A percentile compares a stretch with the other conserved stretches of the same genome.
These are phyloP conservation scores for Dictyostelium purpureum DNA, from an alignment of 78 protist genomes.

Conservation along the genomic window DNA sequence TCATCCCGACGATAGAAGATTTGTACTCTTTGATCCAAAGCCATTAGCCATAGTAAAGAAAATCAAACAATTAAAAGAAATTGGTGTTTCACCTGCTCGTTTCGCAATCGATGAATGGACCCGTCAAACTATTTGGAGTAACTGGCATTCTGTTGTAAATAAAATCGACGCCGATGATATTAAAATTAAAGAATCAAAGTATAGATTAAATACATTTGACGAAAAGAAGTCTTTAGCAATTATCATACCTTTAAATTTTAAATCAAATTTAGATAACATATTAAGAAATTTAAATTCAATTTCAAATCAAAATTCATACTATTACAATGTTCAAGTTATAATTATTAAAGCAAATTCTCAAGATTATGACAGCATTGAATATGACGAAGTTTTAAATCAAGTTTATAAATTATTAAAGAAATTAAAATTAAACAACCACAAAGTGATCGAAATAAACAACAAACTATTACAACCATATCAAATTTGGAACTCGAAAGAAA, in stretches of 20 bases:
- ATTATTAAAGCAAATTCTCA: background rate
- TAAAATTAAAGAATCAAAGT: background rate
- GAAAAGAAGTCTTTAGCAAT: background rate
- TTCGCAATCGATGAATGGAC: constrained; percentile 45
- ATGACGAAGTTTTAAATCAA: background rate
- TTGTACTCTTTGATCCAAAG: constrained; percentile 21
- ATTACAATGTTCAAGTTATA: background rate
- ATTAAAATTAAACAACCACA: background rate
- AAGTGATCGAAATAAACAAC: background rate
- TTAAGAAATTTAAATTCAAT: background rate
- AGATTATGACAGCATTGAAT: background rate
- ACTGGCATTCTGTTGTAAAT: constrained; percentile 52
- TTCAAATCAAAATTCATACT: background rate
- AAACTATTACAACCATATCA: constrained; percentile 13
- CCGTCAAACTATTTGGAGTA: constrained; percentile 48
- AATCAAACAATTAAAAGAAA: background rate
- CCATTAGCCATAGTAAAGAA: background rate
- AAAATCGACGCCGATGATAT: too few species aligned
- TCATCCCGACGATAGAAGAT: constrained; percentile 25
- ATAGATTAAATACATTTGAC: background rate
- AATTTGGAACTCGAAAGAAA: constrained; percentile 29
- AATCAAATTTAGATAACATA: background rate
- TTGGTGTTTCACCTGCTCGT: constrained; percentile 43
- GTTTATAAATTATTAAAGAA: background rate
- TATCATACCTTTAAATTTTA: background rate